phyloP scores from a whole-genome alignment of 1,139 yeast genomes.

The Taphrina wiesneri region DNA sequence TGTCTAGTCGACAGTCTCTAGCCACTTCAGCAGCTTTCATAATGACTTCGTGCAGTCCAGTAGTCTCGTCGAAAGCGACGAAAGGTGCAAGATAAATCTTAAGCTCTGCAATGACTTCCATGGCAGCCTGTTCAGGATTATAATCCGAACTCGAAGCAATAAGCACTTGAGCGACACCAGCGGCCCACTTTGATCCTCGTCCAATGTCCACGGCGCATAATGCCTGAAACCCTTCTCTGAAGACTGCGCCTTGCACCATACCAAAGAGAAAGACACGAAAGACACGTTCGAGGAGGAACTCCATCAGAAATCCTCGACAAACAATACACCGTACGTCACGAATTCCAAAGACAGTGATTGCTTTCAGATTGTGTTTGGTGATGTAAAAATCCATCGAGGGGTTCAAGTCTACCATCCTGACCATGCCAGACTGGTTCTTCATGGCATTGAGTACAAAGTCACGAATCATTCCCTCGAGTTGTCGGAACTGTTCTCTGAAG shows the following conservation, averaged over 20 bases:
- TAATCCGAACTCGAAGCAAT: constrained; percentile 9
- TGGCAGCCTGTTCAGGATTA: neutral
- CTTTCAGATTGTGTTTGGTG: constrained; percentile 2
- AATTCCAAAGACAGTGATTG: constrained; percentile 24
- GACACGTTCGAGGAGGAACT: constrained; percentile 23
- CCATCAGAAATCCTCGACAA: constrained; percentile 29
- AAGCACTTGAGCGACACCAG: constrained; percentile 16
- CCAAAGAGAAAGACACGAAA: constrained; percentile 30
- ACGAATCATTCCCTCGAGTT: constrained; percentile 9
- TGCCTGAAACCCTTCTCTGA: constrained; percentile 21
- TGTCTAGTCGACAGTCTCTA: constrained; percentile 21
- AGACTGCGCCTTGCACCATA: neutral
- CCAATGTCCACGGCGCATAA: constrained; percentile 12
- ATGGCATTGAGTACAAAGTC: constrained; percentile 8
- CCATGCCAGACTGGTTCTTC: constrained; percentile 14
- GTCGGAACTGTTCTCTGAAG: constrained; percentile 8
- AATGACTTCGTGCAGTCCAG: constrained; percentile 9
- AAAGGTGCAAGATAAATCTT: constrained; percentile 2
- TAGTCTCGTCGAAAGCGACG: neutral
- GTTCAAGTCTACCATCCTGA: constrained; percentile 1
- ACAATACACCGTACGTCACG: constrained; percentile 31
- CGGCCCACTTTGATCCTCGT: constrained; percentile 20
- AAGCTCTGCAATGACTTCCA: constrained; percentile 9
- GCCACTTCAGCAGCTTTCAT: constrained; percentile 16
- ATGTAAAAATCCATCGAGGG: constrained; percentile 13